These are phyloP conservation scores for Apophysomyces elegans DNA, from an alignment of 371 early-diverging fungal species.

Conservation along the genomic window DNA sequence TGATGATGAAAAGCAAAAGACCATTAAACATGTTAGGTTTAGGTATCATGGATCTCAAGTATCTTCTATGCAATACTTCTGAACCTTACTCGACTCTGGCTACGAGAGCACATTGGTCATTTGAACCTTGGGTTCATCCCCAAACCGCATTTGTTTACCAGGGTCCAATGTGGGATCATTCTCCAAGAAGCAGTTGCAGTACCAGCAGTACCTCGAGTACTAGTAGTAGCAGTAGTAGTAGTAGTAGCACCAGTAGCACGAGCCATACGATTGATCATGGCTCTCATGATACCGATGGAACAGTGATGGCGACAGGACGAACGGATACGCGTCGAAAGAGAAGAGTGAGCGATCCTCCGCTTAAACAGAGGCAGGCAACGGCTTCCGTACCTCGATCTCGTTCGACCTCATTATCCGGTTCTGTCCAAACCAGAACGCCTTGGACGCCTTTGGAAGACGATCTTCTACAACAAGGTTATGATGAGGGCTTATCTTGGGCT, in stretches of 20 bases:
- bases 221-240: background rate
- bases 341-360: slow-evolving; percentile 5
- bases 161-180: background rate
- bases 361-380: background rate
- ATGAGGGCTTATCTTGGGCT: slow-evolving; percentile 49
- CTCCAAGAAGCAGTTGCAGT: background rate
- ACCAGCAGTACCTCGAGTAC: slow-evolving; percentile 1
- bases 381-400: slow-evolving; percentile 5
- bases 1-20: too few species aligned
- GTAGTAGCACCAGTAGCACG: background rate
- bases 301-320: slow-evolving; percentile 14
- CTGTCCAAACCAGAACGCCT: slow-evolving; percentile 28
- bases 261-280: background rate
- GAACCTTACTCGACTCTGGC: slow-evolving; percentile 18
- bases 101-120: background rate
- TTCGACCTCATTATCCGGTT: slow-evolving; percentile 12
- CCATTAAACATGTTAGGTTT: slow-evolving; percentile 7
- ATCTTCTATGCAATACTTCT: slow-evolving; percentile 33
- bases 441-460: slow-evolving; percentile 49
- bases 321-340: slow-evolving; percentile 6
- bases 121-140: slow-evolving; percentile 21
- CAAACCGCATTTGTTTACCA: slow-evolving; percentile 4
- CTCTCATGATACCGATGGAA: background rate
- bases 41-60: slow-evolving; percentile 41
- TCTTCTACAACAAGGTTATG: slow-evolving; percentile 44